These are phyloP conservation scores for Lachnellula arida DNA, from an alignment of 2,329 filamentous ascomycete species.

Conservation along the genomic window DNA sequence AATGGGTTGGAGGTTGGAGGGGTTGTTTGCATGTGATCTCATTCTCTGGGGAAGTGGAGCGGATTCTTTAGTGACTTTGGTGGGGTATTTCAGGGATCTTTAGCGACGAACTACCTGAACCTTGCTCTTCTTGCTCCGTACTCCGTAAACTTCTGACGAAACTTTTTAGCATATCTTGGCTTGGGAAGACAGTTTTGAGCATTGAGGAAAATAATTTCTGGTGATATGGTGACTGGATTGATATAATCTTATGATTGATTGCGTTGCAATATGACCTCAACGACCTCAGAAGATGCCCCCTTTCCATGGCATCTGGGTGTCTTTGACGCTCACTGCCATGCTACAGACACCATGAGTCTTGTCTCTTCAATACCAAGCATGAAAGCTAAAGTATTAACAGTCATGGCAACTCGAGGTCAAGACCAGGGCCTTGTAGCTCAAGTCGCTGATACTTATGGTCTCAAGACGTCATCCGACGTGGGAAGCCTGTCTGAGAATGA, in stretches of 20 bases:
- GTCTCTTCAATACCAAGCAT: constrained; percentile 56
- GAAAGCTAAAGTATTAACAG: constrained; percentile 60
- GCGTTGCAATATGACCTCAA: not conserved
- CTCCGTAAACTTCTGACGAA: not conserved
- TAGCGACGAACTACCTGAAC: not conserved
- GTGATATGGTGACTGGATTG: no score
- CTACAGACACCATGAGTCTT: constrained; percentile 69
- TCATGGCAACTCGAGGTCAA: constrained; percentile 73
- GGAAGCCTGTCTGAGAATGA: constrained; percentile 29
- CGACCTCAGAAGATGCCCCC: not conserved
- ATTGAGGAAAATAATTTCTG: not conserved
- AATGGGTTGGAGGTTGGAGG: not conserved
- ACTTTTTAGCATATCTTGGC: not conserved
- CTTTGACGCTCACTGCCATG: constrained; percentile 79
- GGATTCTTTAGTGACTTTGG: not conserved
- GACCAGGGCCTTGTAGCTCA: constrained; percentile 69
- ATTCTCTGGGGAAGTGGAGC: constrained; percentile 2
- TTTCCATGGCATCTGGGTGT: constrained; percentile 69
- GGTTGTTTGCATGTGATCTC: constrained; percentile 4
- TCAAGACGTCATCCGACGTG: constrained; percentile 33
- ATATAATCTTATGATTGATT: no score
- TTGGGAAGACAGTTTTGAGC: not conserved
- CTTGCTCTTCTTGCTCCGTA: not conserved
- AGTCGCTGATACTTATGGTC: constrained; percentile 51
- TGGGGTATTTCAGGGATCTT: not conserved